A percentile compares a stretch with the other conserved stretches of the same genome.
These are phyloP conservation scores for Oryza longistaminata DNA, from an alignment of 176 grass and related monocot genomes.

Conservation along the genomic window DNA sequence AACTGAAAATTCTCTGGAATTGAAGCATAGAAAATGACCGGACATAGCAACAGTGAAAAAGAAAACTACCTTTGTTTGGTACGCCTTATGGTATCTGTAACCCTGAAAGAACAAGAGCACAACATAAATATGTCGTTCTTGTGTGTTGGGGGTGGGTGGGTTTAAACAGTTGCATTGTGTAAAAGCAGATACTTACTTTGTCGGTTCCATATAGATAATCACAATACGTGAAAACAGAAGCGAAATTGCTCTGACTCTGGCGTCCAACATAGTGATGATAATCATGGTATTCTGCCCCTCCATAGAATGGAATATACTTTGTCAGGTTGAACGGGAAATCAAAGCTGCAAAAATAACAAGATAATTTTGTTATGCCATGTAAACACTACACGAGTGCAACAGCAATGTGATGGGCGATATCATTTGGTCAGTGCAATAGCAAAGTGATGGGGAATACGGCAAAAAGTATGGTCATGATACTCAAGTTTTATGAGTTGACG, in stretches of 20 bases:
- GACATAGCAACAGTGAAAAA: not conserved
- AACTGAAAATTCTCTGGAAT: not conserved
- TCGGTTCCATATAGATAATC: conserved; percentile 94
- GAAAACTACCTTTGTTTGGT: conserved; percentile 69
- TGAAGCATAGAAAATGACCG: not conserved
- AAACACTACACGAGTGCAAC: not conserved
- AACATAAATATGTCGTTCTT: conserved; percentile 12
- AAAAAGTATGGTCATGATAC: not conserved
- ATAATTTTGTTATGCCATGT: not conserved
- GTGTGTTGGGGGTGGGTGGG: not conserved
- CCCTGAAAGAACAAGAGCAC: conserved; percentile 61
- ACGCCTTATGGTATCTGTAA: conserved; percentile 78
- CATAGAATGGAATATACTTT: conserved; percentile 94
- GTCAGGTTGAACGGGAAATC: conserved; percentile 86
- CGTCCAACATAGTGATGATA: conserved; percentile 95
- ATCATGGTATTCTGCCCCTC: conserved; percentile 96
- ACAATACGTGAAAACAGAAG: conserved; percentile 94
- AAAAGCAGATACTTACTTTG: conserved; percentile 51
- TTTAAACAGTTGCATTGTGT: conserved; percentile 3
- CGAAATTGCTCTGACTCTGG: conserved; percentile 92
- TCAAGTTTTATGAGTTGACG: not conserved
- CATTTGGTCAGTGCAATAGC: not conserved
- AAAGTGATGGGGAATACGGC: not conserved
- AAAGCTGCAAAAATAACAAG: conserved; percentile 56
- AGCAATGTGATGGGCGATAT: not conserved